Conservation (phyloP, 768 basidiomycete species). For the Auricularia auricula-judae region DNA sequence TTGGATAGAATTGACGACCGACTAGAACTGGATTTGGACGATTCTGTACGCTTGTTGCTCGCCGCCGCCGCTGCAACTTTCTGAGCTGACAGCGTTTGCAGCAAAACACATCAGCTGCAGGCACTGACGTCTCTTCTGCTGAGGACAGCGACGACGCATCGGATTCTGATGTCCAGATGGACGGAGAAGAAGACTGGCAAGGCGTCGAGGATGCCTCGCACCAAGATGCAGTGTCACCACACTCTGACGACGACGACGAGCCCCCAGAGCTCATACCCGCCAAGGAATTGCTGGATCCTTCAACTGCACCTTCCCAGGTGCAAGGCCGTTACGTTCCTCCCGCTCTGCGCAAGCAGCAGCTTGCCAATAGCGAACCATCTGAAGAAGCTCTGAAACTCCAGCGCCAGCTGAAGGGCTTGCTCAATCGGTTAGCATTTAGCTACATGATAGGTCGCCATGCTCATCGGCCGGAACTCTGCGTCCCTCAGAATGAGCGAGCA, state of each 20-base stretch:
- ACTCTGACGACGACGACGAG: constrained; percentile 22
- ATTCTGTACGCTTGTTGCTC: background rate
- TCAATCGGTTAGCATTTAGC: constrained; percentile 55
- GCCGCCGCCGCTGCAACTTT: too few relatives aligned
- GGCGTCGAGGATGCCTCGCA: constrained; percentile 19
- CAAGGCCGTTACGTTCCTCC: constrained; percentile 64
- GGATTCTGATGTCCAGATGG: constrained; percentile 7
- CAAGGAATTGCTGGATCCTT: background rate
- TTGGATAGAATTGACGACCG: constrained; percentile 17
- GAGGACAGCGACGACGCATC: constrained; percentile 5
- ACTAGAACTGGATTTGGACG: constrained; percentile 10
- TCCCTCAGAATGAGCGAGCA: constrained; percentile 71
- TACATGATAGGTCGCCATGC: background rate
- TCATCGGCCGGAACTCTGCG: background rate
- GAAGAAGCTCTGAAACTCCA: constrained; percentile 46
- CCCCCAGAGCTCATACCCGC: constrained; percentile 10
- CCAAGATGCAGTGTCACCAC: background rate
- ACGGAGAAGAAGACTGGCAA: constrained; percentile 25
- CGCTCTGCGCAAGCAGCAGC: constrained; percentile 45
- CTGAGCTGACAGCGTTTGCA: background rate
- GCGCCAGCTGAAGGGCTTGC: constrained; percentile 71
- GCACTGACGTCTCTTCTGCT: constrained; percentile 6
- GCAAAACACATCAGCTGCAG: background rate
- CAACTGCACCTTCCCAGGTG: background rate
- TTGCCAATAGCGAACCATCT: constrained; percentile 25